Percentiles rank a stretch among this genome's conserved stretches.
Conservation (phyloP, 495 filamentous ascomycete genomes). For the Penicillium paxilli region DNA sequence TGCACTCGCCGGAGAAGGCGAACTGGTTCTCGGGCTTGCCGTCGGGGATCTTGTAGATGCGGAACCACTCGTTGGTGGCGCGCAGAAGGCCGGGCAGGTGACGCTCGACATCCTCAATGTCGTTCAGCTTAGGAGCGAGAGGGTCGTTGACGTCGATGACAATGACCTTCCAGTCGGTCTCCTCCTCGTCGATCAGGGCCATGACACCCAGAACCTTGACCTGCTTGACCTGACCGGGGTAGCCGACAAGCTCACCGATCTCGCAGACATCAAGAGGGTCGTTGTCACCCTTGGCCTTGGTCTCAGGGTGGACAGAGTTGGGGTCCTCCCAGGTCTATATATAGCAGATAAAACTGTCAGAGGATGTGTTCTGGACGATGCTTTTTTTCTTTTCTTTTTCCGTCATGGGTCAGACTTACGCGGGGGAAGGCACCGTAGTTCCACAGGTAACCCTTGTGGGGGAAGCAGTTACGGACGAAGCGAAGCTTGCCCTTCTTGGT, state of each 20-base stretch:
- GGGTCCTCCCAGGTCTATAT: constrained; percentile 99
- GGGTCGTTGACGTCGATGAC: constrained; percentile 99
- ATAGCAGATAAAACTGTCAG: no score
- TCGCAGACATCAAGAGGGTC: constrained; percentile 99
- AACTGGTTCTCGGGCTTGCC: constrained; percentile 99
- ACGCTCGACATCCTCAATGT: constrained; percentile 98
- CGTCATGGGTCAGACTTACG: constrained; percentile 49
- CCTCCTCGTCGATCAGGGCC: constrained; percentile 98
- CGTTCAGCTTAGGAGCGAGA: constrained; percentile 92
- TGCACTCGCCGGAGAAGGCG: constrained; percentile 99
- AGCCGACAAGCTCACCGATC: constrained; percentile 96
- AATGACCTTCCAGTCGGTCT: constrained; percentile 99
- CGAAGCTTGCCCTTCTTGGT: constrained; percentile 65
- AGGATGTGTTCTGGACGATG: neutral
- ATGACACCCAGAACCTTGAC: constrained; percentile 99
- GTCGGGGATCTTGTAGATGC: constrained; percentile 99
- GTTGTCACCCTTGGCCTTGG: constrained; percentile 99
- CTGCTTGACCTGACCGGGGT: constrained; percentile 95
- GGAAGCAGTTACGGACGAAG: constrained; percentile 99
- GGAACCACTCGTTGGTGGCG: constrained; percentile 99
- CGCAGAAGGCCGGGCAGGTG: constrained; percentile 95
- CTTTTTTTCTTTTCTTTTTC: neutral
- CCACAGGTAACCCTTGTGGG: constrained; percentile 99
- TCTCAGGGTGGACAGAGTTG: constrained; percentile 92
- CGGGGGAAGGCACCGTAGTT: constrained; percentile 99